These are phyloP conservation scores for Sequoia sempervirens DNA, from an alignment of 75 land plant genomes.

Conservation along the genomic window DNA sequence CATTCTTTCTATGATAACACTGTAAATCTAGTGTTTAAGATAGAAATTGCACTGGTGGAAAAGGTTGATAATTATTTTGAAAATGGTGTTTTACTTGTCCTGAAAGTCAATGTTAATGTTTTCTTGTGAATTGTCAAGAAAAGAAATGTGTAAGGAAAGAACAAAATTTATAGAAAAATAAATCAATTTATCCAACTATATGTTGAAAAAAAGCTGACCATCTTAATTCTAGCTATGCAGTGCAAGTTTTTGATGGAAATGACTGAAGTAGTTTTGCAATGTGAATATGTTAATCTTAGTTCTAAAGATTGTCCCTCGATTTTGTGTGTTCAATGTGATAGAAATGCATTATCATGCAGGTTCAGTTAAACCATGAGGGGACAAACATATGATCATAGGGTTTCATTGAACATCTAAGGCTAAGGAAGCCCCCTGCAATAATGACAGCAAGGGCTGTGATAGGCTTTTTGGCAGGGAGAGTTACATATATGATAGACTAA, in stretches of 20 bases:
- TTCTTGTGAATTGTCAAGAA: background rate
- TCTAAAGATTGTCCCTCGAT: background rate
- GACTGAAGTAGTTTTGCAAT: background rate
- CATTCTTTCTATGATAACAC: background rate
- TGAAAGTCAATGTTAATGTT: background rate
- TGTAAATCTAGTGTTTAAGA: background rate
- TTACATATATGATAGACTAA: background rate
- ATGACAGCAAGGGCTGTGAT: background rate
- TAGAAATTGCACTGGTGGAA: background rate
- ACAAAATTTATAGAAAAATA: background rate
- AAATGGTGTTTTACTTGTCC: background rate
- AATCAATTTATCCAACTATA: background rate
- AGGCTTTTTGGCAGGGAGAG: background rate
- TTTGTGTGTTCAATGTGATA: background rate
- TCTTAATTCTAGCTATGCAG: background rate
- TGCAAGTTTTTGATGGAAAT: background rate
- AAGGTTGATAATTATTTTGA: background rate
- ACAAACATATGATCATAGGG: background rate
- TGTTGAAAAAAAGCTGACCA: background rate
- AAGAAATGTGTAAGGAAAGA: background rate
- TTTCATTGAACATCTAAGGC: background rate
- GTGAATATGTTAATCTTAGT: background rate
- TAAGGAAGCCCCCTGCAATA: background rate
- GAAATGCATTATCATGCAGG: background rate
- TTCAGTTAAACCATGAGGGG: background rate